Conservation (phyloP, 2,329 filamentous ascomycete species). For the Beauveria scarabaeidicola region DNA sequence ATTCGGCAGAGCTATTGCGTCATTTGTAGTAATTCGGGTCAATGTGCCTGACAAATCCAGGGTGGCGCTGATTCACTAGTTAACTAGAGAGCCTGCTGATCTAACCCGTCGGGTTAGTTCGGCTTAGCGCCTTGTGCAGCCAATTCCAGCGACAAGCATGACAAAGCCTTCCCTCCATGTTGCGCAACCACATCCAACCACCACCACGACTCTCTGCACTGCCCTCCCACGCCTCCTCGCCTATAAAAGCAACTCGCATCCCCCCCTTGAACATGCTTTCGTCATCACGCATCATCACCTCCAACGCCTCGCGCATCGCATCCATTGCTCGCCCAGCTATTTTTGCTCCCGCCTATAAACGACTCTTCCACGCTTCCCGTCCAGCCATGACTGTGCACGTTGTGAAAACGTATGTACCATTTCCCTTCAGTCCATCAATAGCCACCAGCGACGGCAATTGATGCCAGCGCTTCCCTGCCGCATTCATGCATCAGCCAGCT, state of each 20-base stretch:
- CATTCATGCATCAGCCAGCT: not conserved
- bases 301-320: slow-evolving; percentile 6
- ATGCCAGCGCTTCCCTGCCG: not conserved
- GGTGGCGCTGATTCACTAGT: not conserved
- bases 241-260: not conserved
- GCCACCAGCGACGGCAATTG: not conserved
- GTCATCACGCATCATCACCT: slow-evolving; percentile 1
- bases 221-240: not conserved
- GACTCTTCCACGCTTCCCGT: slow-evolving; percentile 11
- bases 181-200: not conserved
- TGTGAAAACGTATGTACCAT: slow-evolving; percentile 8
- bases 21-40: not conserved
- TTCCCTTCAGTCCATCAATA: not conserved
- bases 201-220: not conserved
- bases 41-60: not conserved
- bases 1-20: not conserved
- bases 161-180: not conserved
- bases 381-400: slow-evolving; percentile 12
- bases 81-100: not conserved
- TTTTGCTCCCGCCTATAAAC: not conserved
- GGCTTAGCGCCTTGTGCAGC: not conserved
- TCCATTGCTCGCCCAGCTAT: slow-evolving; percentile 4
- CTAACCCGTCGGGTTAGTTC: not conserved
- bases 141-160: not conserved
- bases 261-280: not conserved